phyloP scores from a whole-genome alignment of 495 filamentous ascomycete species.

The Aspergillus saccharolyticus region DNA sequence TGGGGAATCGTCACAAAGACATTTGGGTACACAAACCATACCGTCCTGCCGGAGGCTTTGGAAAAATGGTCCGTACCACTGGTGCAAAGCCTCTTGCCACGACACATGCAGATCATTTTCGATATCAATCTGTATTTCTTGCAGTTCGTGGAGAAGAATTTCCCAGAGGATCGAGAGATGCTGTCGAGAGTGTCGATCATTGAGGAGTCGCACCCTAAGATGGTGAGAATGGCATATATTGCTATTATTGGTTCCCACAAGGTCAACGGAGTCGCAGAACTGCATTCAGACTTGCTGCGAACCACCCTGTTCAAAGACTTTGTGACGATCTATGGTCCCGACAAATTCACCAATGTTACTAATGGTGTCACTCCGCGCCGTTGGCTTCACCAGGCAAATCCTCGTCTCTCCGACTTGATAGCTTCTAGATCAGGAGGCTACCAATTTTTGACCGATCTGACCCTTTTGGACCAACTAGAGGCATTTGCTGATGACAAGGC shows the following conservation, averaged over 20 bases:
- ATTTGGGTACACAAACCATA: constrained; percentile 98
- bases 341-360: constrained; percentile 98
- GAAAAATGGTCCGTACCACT: constrained; percentile 98
- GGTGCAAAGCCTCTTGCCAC: constrained; percentile 85
- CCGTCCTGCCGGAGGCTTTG: constrained; percentile 90
- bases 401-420: constrained; percentile 84
- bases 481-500: constrained; percentile 72
- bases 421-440: constrained; percentile 79
- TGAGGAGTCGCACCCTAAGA: constrained; percentile 95
- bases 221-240: constrained; percentile 93
- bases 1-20: constrained; percentile 75
- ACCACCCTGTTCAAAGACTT: constrained; percentile 99
- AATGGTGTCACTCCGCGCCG: constrained; percentile 94
- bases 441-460: constrained; percentile 83
- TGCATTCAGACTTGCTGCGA: constrained; percentile 95
- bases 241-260: constrained; percentile 98
- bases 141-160: constrained; percentile 79
- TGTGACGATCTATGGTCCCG: constrained; percentile 83
- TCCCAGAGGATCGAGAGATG: constrained; percentile 84
- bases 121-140: constrained; percentile 96
- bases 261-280: constrained; percentile 95
- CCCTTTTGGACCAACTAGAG: constrained; percentile 77
- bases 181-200: constrained; percentile 87
- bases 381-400: constrained; percentile 98
- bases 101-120: constrained; percentile 96